Evolutionary conservation across 1,284 basidiomycete species (phyloP).

Genomic region (Rhodotorula sp.): DNA sequence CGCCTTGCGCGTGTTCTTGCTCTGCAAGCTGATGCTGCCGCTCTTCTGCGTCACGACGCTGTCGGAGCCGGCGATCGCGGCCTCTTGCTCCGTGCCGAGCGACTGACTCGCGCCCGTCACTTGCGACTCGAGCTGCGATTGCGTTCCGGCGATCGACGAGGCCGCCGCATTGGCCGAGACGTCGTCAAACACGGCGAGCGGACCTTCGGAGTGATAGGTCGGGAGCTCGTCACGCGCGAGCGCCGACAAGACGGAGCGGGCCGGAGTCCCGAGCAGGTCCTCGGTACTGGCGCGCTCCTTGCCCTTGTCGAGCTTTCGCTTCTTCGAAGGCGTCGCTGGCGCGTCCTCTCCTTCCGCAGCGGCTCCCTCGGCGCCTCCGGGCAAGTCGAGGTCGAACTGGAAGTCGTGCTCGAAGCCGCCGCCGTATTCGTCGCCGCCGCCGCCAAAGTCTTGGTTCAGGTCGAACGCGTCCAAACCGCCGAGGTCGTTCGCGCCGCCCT

Average conservation of each 20-base stretch:
- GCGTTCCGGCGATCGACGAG: background rate
- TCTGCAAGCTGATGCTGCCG: constrained; percentile 32
- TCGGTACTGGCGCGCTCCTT: constrained; percentile 4
- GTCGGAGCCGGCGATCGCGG: constrained; percentile 13
- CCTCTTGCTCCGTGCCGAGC: constrained; percentile 32
- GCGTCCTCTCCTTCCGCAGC: background rate
- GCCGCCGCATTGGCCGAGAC: constrained; percentile 8
- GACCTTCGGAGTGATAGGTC: constrained; percentile 26
- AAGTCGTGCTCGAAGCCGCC: constrained; percentile 21
- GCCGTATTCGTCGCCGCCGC: constrained; percentile 21
- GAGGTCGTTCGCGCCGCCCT: background rate
- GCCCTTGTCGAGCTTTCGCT: constrained; percentile 16
- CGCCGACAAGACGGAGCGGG: constrained; percentile 11
- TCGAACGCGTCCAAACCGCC: constrained; percentile 17
- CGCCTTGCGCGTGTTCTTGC: constrained; percentile 84
- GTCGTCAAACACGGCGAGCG: constrained; percentile 37
- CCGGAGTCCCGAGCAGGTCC: constrained; percentile 10
- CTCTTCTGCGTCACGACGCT: constrained; percentile 22
- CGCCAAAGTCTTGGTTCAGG: constrained; percentile 29
- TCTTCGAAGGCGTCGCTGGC: constrained; percentile 23
- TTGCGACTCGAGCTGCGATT: constrained; percentile 15
- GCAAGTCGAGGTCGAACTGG: constrained; percentile 26
- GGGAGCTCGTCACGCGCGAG: constrained; percentile 18
- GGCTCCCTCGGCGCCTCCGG: constrained; percentile 10
- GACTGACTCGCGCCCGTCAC: constrained; percentile 9